Base-by-base conservation (phyloP, 2,329 filamentous ascomycete species). In the Drechslerella dactyloides region DNA sequence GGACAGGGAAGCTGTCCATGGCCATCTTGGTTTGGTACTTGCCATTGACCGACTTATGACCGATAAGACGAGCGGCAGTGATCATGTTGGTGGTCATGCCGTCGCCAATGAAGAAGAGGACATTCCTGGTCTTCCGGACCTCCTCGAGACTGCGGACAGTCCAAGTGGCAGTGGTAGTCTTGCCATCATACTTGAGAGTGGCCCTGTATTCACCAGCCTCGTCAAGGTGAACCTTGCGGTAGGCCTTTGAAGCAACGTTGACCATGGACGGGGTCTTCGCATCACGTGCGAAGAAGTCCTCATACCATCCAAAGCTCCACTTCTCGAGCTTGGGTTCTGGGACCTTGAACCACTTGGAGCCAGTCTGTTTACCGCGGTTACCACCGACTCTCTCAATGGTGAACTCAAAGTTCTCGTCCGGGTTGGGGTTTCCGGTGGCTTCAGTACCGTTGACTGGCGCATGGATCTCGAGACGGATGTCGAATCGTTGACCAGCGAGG, bases 301-400 rank as follows among this genome's bases (percentile, higher is more conserved):
- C 91, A 77, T 85, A 93, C 89, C 89, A 94, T n/a, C 84, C 84
- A 78, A 94, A 94, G 75, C 87, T 85, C 91, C 91, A 96, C 74
- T 83, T 87, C 83, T 96, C 91, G 15, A 94, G 81, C 78, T 86
- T 80, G 19, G 90, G 88, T 78, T 93, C 90, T 1, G 84, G 77
- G 37, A 89, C 77, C n/a, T 83, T 82, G 81, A 94, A 93, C 81
- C 86, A 92, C 44, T 86, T 81, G 15, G 87, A 82, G 44, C 87
- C 86, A 64, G 83, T 81, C 77, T 85, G 80, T 24, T 84, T 21
- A 55, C 66, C 66, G 27, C 66, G 66, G 59, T 63, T 58, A 21
- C 78, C 68, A 48, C 85, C 86, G 62, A 86, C 85, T 80, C 90
- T 91, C 68, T 83, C 81, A 75, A 94, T 88, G 62, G 87, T 89